Base-by-base conservation (phyloP, 306 rosid genomes). In the Abrus pulchellus region DNA sequence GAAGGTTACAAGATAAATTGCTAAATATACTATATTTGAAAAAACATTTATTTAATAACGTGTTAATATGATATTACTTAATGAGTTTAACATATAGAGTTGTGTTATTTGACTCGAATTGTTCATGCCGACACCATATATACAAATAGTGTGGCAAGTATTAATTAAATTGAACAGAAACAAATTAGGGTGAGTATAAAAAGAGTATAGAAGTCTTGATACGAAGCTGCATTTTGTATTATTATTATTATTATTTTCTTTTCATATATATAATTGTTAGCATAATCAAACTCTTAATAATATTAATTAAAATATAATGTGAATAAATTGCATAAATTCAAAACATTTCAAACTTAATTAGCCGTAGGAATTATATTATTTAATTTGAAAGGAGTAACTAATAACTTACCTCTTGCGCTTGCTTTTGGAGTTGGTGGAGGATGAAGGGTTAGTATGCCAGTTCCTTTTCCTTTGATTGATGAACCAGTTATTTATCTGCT, bases 371-470 rank as follows among this genome's bases (percentile, higher is more conserved):
- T 6, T 61, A 36, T 40, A 73, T 44, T 20, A 30, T 7, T 12
- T 28, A 7, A 4, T 45, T 6, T 9, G 11, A 8, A 80, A 12
- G 55, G 30, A 61, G 10, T 30, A 34, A 41, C 12, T 28, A n/a
- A 50, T 27, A 64, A 60, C 5, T 10, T 38, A 92, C 98, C 97
- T 94, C 87, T 91, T 94, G 78, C 99, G 99, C 86, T 95, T 95
- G 86, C 82, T 88, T 90, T 95, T 95, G 54, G 84, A 63, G 82
- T 73, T 67, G 32, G 69, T 83, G 14, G 95, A 73, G 2, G 95
- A 75, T 20, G 99, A 82, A 4, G 90, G 83, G 81, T 87, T 95
- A 34, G 87, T 89, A 33, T 95, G 93, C 99, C 97, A 95, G 64
- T 95, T 95, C 86, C 99, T 89, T 82, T 95, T 95, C 72, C 90